Base-by-base conservation (phyloP, 208 protist species). In the Crithidia bombi region DNA sequence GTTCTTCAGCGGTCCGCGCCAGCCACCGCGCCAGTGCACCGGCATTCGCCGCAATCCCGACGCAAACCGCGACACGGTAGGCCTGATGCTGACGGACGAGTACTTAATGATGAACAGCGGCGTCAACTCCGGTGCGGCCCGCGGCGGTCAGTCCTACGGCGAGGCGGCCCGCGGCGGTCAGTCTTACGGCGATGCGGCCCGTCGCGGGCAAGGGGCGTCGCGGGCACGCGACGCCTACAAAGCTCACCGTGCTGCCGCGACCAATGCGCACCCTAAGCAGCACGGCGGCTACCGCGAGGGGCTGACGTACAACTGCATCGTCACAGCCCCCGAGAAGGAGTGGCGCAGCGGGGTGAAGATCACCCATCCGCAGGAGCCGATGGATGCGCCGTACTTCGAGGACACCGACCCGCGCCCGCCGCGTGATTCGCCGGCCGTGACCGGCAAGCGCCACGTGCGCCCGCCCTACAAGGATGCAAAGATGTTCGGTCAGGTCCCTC, bases 41-140 rank as follows among this genome's bases (percentile, higher is more conserved):
- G 87, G 90, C 44, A 75, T 91, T 43, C 90, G 90, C 50, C 90
- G 86, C 78, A 86, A 81, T 65, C 75, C 83, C 12, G 66, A 76
- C n/a, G 44, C 66, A 12, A 73, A 92, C 59, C 62, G 69, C 23
- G 85, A 84, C 57, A 78, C 55, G 2, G 90, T 95, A 28, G 85
- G 73, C 57, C 36, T 67, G 46, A 88, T 91, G 64, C 79, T 95
- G 28, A 90, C 82, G 19, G 90, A 95, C 52, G 86, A 89, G 63
- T 90, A 83, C 65, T 65, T 82, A 47, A 89, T 87, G 76, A 71
- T 65, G 14, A 43, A 59, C 35, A 49, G 1, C 19, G 28, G 25
- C 58, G 52, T 43, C 55, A 71, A 55, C 68, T 46, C 12, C 57
- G 66, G 30, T 30, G 56, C 12, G 14, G 5, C 3, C 5, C 6